Evolutionary conservation across 345 rosid genomes (phyloP).

Genomic region (Laguncularia racemosa): DNA sequence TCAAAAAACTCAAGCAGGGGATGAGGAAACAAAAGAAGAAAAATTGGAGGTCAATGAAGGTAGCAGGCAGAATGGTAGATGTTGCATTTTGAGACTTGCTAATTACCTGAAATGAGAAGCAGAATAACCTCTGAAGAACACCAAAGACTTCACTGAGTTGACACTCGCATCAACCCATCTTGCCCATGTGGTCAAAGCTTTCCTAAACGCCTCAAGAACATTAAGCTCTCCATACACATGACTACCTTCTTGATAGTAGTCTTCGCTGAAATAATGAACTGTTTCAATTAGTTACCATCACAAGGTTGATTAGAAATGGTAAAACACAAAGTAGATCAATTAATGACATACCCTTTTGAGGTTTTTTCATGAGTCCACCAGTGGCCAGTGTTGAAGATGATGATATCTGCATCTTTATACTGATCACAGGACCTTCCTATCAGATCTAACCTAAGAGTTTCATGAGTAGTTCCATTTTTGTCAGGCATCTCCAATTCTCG

Average conservation of each 20-base stretch:
- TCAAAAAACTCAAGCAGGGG: no score
- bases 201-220: slow-evolving; percentile 83
- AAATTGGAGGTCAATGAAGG: no score
- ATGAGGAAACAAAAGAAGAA: no score
- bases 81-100: no score
- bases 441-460: slow-evolving; percentile 80
- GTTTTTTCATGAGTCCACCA: slow-evolving; percentile 99
- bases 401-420: slow-evolving; percentile 67
- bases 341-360: slow-evolving; percentile 57
- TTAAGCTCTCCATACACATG: slow-evolving; percentile 66
- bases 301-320: no score
- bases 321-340: no score
- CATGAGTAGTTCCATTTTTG: slow-evolving; percentile 54
- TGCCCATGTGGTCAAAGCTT: slow-evolving; percentile 88
- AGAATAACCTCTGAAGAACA: slow-evolving; percentile 90
- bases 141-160: slow-evolving; percentile 53
- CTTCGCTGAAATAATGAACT: slow-evolving; percentile 45
- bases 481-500: slow-evolving; percentile 74
- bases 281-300: not conserved
- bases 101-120: slow-evolving; percentile 82
- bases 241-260: slow-evolving; percentile 90
- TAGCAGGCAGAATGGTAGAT: no score
- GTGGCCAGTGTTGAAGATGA: slow-evolving; percentile 91
- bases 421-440: slow-evolving; percentile 62
- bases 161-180: slow-evolving; percentile 85